These are phyloP conservation scores for Annona squamosa DNA, from an alignment of 164 flowering plant species.

Conservation along the genomic window DNA sequence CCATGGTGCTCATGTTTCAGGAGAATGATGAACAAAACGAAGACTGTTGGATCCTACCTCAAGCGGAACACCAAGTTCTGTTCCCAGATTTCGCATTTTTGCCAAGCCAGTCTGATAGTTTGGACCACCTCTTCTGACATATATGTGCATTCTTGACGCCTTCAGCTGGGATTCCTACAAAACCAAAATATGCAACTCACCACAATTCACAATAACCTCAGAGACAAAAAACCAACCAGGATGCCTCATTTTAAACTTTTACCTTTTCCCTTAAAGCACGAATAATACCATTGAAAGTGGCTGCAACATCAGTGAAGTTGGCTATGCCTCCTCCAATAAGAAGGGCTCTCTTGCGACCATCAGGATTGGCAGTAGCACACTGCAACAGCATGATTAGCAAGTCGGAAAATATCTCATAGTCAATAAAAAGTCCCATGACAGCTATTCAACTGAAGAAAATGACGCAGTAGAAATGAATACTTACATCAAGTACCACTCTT, in stretches of 20 bases:
- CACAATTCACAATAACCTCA: not conserved
- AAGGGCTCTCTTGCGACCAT: slow-evolving; percentile 84
- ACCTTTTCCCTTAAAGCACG: slow-evolving; percentile 44
- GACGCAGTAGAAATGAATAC: slow-evolving; percentile 9
- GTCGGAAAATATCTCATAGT: not conserved
- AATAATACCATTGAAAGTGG: slow-evolving; percentile 83
- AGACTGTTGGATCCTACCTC: slow-evolving; percentile 42
- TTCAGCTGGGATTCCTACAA: slow-evolving; percentile 69
- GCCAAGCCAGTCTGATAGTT: slow-evolving; percentile 83
- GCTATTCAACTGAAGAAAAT: not conserved
- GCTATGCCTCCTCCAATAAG: slow-evolving; percentile 92
- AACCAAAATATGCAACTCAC: not conserved
- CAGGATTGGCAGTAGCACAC: slow-evolving; percentile 86
- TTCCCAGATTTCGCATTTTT: slow-evolving; percentile 83
- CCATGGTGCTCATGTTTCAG: not conserved
- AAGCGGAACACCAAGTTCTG: slow-evolving; percentile 73
- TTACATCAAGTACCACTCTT: slow-evolving; percentile 83
- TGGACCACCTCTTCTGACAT: slow-evolving; percentile 94
- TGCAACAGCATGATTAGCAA: slow-evolving; percentile 13
- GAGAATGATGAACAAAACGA: not conserved
- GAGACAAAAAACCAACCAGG: not conserved
- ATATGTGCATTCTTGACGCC: slow-evolving; percentile 84
- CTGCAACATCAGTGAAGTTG: slow-evolving; percentile 89
- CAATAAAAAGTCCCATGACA: not conserved
- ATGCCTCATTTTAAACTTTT: not conserved